Base-by-base conservation (phyloP, 225 moss, liverwort and hornwort genomes). In the Pseudoscleropodium purum region DNA sequence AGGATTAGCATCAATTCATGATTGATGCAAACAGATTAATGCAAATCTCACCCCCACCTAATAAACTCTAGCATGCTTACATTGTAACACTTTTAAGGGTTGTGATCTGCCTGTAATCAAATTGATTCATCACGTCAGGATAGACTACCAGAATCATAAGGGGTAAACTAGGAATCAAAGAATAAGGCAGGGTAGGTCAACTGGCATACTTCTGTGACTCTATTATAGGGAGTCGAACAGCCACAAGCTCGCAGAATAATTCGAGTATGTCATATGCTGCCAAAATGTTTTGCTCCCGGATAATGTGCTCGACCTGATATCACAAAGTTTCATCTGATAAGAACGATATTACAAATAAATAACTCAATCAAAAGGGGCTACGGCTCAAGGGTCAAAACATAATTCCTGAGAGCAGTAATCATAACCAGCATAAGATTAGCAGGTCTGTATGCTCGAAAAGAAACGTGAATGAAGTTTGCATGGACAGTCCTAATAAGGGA, bases 181-280 rank as follows among this genome's bases (percentile, higher is more conserved):
- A 54, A 67, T n/a, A 31, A 47, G 65, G 20, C 85, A 87, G 68
- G 30, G 21, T 45, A 69, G 72, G 69, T 54, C 33, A 27, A 85
- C 86, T 73, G 30, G 91, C 95, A 86, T 93, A 98, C 98, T 96
- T 99, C 68, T 99, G 99, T 54, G 97, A 94, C 92, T 99, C 99
- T 51, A 99, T 99, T 54, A 99, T 99, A 37, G 99, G 97, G 51
- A 99, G 96, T 74, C 99, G 95, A 91, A 99, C 99, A 81, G 95
- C 97, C 82, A 99, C 91, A 81, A 97, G 97, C 89, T 99, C 99
- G 85, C 99, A 99, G 82, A 99, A 99, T 88, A 97, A 85, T 89
- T 99, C 99, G 65, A 99, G 89, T 63, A 99, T 97, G 92, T 99
- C 99, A 90, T 99, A 99, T 59, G 99, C 99, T 83, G 97, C 97